phyloP scores from a whole-genome alignment of 768 basidiomycete genomes.

The Hirschioporus abietinus region DNA sequence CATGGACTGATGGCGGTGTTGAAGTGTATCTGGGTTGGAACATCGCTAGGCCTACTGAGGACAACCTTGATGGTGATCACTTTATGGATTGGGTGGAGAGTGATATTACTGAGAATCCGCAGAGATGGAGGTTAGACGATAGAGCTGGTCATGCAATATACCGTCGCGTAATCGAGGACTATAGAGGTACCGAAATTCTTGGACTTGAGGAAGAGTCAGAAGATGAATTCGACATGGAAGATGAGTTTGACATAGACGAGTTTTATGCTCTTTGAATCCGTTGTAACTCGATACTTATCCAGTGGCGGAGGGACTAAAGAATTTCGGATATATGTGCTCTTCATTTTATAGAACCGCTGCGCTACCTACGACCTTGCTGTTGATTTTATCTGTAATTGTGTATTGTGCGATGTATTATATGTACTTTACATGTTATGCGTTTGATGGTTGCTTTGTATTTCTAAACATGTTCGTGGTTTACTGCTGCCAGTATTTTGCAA shows the following conservation, averaged over 20 bases:
- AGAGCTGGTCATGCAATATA: neutral
- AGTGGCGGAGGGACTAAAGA: no score
- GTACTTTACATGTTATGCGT: no score
- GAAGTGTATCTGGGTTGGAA: constrained; percentile 68
- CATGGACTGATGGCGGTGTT: constrained; percentile 35
- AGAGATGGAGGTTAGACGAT: constrained; percentile 30
- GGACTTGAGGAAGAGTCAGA: neutral
- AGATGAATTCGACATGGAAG: neutral
- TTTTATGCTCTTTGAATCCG: no score
- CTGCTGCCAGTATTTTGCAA: no score
- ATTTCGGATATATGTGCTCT: no score
- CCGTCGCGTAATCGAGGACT: neutral
- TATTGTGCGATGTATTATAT: no score
- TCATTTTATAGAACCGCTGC: no score
- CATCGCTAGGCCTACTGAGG: constrained; percentile 36
- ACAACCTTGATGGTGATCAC: constrained; percentile 34
- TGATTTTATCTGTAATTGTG: no score
- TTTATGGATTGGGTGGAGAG: constrained; percentile 36
- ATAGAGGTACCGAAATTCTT: neutral
- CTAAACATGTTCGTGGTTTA: no score
- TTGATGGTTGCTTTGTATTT: no score
- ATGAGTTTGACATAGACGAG: neutral
- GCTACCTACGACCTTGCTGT: no score
- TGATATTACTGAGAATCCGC: constrained; percentile 37
- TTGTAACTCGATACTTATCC: no score